Conservation (phyloP, 352 stramenopile species). For the Globisporangium polare region DNA sequence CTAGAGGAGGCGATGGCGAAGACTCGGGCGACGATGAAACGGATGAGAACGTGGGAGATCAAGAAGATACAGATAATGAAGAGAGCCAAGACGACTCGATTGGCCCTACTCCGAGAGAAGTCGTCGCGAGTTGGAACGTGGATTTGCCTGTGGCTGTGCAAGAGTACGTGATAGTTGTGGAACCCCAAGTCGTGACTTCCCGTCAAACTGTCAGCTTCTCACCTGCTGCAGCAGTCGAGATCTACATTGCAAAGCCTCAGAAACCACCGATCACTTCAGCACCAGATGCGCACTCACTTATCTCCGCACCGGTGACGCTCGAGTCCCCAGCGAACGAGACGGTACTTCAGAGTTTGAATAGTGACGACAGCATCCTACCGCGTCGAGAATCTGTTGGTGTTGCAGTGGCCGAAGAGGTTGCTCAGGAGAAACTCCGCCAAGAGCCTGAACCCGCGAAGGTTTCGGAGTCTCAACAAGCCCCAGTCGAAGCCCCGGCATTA, state of each 20-base stretch:
- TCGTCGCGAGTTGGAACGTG: neutral
- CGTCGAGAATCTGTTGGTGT: neutral
- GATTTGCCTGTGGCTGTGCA: neutral
- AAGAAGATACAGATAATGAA: conserved; percentile 2
- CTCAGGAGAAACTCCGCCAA: neutral
- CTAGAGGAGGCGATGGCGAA: neutral
- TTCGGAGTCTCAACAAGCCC: neutral
- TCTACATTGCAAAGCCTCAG: neutral
- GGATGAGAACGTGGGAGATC: conserved; percentile 11
- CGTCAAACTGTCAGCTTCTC: neutral
- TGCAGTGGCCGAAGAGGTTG: neutral
- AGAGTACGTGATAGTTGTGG: neutral
- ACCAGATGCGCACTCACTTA: neutral
- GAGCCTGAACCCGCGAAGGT: neutral
- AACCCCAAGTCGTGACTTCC: neutral
- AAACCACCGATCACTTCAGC: neutral
- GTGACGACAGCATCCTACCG: neutral
- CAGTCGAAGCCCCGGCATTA: neutral
- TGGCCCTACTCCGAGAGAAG: neutral
- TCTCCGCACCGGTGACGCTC: neutral
- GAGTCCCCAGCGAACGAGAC: neutral
- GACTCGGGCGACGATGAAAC: neutral
- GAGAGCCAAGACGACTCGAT: neutral
- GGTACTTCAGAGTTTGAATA: neutral
- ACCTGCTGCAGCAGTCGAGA: neutral